A percentile compares a stretch with the other conserved stretches of the same genome.
Conservation (phyloP, 441 rosid genomes). For the Theobroma grandiflorum region DNA sequence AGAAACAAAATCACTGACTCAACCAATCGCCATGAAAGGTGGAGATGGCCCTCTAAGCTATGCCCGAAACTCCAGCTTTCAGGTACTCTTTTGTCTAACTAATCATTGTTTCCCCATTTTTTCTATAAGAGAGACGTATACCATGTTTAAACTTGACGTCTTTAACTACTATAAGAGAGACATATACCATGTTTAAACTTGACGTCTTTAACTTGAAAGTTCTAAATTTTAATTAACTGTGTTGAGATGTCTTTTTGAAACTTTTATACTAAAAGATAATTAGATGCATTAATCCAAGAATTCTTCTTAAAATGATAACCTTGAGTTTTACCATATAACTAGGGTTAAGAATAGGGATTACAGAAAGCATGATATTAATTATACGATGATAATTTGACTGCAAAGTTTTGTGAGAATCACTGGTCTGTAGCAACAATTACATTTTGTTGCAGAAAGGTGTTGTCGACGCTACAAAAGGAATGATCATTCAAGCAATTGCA, state of each 20-base stretch:
- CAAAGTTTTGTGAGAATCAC: neutral
- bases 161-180: neutral
- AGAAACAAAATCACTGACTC: neutral
- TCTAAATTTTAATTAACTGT: too few relatives aligned
- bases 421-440: neutral
- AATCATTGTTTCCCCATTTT: too few relatives aligned
- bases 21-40: conserved; percentile 15
- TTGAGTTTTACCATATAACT: too few relatives aligned
- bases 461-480: conserved; percentile 18
- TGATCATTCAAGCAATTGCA: conserved; percentile 18
- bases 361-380: too few relatives aligned
- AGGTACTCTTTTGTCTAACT: neutral
- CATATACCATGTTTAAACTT: too few relatives aligned
- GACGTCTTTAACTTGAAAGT: neutral
- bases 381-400: neutral
- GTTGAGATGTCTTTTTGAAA: too few relatives aligned
- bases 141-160: too few relatives aligned
- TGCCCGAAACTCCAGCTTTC: conserved; percentile 16
- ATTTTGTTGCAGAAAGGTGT: conserved; percentile 19
- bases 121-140: neutral
- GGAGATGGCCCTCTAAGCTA: conserved; percentile 24
- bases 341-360: too few relatives aligned
- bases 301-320: too few relatives aligned
- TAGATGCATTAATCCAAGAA: too few relatives aligned
- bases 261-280: too few relatives aligned